phyloP scores from a whole-genome alignment of 257 asterid species.

The Capsicum baccatum region DNA sequence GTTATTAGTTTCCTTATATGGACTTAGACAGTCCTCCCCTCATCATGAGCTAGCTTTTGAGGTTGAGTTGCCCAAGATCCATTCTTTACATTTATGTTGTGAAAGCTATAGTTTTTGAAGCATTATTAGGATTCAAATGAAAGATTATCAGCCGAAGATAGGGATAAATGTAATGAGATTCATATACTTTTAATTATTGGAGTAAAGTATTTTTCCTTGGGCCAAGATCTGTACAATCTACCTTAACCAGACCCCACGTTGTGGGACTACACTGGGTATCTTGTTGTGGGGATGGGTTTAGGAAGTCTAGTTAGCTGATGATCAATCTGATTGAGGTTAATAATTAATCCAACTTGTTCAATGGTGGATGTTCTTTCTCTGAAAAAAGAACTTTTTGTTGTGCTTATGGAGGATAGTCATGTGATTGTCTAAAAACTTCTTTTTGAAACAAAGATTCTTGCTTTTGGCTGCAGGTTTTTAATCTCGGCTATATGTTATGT shows the following conservation, averaged over 20 bases:
- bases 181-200: background rate
- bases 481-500: background rate
- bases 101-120: constrained; percentile 14
- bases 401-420: constrained; percentile 10
- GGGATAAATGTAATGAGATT: background rate
- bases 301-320: background rate
- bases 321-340: constrained; percentile 13
- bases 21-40: no score
- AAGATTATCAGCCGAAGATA: background rate
- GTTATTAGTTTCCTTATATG: no score
- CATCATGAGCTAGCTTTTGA: no score
- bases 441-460: background rate
- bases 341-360: background rate
- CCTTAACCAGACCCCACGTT: no score
- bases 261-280: no score
- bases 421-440: background rate
- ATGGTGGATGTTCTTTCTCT: background rate
- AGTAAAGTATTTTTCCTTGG: background rate
- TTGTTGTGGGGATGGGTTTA: background rate
- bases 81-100: background rate
- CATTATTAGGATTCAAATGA: constrained; percentile 17
- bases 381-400: background rate
- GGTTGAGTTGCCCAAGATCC: no score
- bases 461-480: background rate
- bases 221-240: no score